Evolutionary conservation across 129 eudicot genomes (phyloP), one percentile per base, ranked within the genome.

Genomic region (Gnaphalium uliginosum): DNA sequence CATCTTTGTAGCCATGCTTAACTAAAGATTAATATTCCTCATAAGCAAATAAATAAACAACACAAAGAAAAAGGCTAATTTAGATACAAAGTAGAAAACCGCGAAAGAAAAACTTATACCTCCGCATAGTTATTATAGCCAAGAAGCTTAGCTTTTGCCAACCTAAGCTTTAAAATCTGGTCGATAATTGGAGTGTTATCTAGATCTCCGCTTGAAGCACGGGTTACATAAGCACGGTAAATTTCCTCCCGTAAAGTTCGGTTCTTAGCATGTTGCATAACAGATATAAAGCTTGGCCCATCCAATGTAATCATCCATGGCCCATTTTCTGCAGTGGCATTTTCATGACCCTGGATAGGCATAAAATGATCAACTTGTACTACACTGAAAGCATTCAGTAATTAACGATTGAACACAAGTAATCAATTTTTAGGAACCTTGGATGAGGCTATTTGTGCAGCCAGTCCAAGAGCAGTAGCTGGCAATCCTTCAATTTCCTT

Each of bases 1-100:
- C 99, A 94, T 94, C 83, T 94, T 94, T 59, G 89, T 88, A 39
- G 96, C 96, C 99, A 94, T 91, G 85, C 99, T 94, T 73, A 94
- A 97, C 99, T 94, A 80, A 68, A 77, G 46, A 68, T 19, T 51
- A 60, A 18, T n/a, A n/a, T 18, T 63, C 62, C 63, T 51, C 59
- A 64, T 66, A 68, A 77, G 37, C 39, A 72, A 65, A 72, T 75
- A 23, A 26, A 21, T 50, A 50, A 35, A 33, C 6, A 35, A 18
- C 18, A 37, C 48, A 63, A 32, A 27, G 33, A 71, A n/a, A 32
- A 46, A 70, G 63, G 29, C 69, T 1, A 23, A 50, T 22, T 1
- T 60, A 33, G 39, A 81, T 61, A 69, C 69, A 32, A 76, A 50
- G 7, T 26, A 18, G 21, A 67, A 66, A n/a, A 14, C 54, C 19